A percentile compares a stretch with the other conserved stretches of the same genome.
Conservation (phyloP, 169 alveolate species). For the Theileria parva region DNA sequence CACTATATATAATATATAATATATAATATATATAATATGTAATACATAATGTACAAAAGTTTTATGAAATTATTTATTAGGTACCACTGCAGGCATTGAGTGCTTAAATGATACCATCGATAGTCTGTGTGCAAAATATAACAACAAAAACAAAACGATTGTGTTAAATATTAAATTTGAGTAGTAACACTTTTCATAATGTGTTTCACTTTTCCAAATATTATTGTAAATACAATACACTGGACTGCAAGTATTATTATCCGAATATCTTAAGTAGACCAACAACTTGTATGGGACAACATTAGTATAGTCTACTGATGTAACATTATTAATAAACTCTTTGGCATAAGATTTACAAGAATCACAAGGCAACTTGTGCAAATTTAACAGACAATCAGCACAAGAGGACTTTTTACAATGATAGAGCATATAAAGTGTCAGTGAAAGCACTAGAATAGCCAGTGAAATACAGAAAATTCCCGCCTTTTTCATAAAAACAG, state of each 20-base stretch:
- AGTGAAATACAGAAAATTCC: slow-evolving; percentile 23
- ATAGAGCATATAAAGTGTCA: slow-evolving; percentile 45
- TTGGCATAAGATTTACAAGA: not conserved
- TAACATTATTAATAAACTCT: not conserved
- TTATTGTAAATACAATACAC: slow-evolving; percentile 34
- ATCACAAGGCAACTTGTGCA: slow-evolving; percentile 14
- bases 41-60: too few relatives aligned
- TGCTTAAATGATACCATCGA: slow-evolving; percentile 44
- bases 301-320: not conserved
- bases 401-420: slow-evolving; percentile 65
- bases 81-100: slow-evolving; percentile 11
- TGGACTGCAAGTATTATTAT: slow-evolving; percentile 41
- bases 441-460: slow-evolving; percentile 2
- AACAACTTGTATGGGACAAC: not conserved
- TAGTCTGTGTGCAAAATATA: slow-evolving; percentile 14
- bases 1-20: too few relatives aligned
- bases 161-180: slow-evolving; percentile 42
- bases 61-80: not conserved
- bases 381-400: slow-evolving; percentile 34
- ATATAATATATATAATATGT: too few relatives aligned
- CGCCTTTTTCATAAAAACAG: not conserved
- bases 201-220: slow-evolving; percentile 44
- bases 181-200: slow-evolving; percentile 67
- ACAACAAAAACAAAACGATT: slow-evolving; percentile 8
- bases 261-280: not conserved